These are phyloP conservation scores for Avena atlantica DNA, from an alignment of 176 grass and related monocot genomes.

Conservation along the genomic window DNA sequence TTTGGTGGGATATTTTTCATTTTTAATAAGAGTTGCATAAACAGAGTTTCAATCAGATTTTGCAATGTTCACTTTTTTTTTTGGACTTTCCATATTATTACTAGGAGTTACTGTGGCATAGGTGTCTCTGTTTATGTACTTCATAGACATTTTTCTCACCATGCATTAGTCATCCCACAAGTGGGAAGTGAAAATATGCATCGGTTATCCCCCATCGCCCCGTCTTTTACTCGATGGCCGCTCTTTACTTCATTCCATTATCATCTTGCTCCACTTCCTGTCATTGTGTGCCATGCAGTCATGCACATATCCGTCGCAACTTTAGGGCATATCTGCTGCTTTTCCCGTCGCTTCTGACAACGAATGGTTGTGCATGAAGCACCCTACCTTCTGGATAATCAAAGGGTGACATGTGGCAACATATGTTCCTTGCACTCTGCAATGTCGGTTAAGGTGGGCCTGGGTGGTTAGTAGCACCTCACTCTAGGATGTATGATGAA, in stretches of 20 bases:
- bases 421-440: background rate
- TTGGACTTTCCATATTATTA: background rate
- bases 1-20: background rate
- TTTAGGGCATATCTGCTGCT: background rate
- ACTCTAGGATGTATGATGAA: background rate
- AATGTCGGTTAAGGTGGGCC: background rate
- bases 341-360: background rate
- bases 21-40: background rate
- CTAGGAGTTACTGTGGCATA: background rate
- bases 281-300: constrained; percentile 9
- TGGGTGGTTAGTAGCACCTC: background rate
- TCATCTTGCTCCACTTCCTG: background rate
- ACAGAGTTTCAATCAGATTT: background rate
- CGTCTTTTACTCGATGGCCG: background rate
- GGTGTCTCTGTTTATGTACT: constrained; percentile 16
- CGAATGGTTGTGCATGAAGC: background rate
- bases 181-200: constrained; percentile 16
- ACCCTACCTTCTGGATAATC: constrained; percentile 4
- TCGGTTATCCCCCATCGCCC: background rate
- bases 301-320: background rate
- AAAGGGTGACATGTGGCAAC: background rate
- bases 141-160: background rate
- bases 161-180: constrained; percentile 9
- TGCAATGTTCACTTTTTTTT: background rate
- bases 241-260: background rate